phyloP scores from a whole-genome alignment of 1,139 yeast genomes.

The Geotrichum bryndzae region DNA sequence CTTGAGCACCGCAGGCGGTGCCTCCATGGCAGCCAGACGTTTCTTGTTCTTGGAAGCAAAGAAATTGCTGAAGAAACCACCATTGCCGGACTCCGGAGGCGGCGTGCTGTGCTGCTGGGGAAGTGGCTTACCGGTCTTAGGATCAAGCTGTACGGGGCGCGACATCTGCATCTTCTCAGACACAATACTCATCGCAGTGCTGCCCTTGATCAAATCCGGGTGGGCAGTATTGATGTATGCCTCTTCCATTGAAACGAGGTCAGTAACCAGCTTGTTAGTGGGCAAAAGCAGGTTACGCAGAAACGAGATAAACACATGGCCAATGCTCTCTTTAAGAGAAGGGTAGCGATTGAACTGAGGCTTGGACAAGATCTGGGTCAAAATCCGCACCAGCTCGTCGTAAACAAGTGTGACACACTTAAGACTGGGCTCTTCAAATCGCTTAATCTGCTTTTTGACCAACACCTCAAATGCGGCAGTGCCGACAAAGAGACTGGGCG shows the following conservation, averaged over 20 bases:
- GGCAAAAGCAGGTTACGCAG: constrained; percentile 78
- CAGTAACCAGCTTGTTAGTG: constrained; percentile 77
- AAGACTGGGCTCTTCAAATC: constrained; percentile 93
- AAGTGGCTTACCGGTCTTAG: constrained; percentile 75
- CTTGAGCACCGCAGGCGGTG: constrained; percentile 90
- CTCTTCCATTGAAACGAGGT: constrained; percentile 78
- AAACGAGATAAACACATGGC: constrained; percentile 72
- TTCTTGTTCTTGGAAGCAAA: constrained; percentile 90
- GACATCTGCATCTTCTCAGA: constrained; percentile 81
- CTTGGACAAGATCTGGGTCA: constrained; percentile 78
- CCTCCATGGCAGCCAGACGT: constrained; percentile 91
- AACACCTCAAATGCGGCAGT: constrained; percentile 94
- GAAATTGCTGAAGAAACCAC: constrained; percentile 92
- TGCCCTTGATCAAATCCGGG: constrained; percentile 90
- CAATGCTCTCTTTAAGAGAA: constrained; percentile 76
- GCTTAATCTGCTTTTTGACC: constrained; percentile 86
- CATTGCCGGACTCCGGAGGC: constrained; percentile 30
- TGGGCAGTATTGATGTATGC: constrained; percentile 98
- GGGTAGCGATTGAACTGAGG: constrained; percentile 85
- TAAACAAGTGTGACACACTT: constrained; percentile 87
- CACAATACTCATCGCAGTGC: constrained; percentile 91
- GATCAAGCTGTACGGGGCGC: constrained; percentile 78
- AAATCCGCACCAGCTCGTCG: constrained; percentile 88
- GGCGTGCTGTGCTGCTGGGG: constrained; percentile 18
- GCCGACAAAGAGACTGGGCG: constrained; percentile 94